phyloP scores from a whole-genome alignment of 257 asterid genomes.

The Capsicum baccatum region DNA sequence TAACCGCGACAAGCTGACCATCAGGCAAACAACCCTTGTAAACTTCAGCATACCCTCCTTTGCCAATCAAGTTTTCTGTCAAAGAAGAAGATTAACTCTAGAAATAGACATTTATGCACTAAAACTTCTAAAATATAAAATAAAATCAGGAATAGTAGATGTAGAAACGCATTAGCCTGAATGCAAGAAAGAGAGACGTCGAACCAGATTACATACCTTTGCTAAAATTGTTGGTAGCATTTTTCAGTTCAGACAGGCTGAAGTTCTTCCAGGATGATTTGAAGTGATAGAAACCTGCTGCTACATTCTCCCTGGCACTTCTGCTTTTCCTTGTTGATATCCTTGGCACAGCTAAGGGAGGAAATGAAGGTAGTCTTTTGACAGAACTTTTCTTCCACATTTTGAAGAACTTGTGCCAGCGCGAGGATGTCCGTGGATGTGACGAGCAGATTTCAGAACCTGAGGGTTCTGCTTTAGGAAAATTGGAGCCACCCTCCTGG shows the following conservation, averaged over 20 bases:
- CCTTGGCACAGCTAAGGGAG: constrained; percentile 45
- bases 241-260: constrained; percentile 49
- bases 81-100: constrained; percentile 18
- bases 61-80: constrained; percentile 69
- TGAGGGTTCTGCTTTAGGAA: constrained; percentile 20
- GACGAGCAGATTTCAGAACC: constrained; percentile 14
- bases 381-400: constrained; percentile 50
- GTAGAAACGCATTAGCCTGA: constrained; percentile 11
- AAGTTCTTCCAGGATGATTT: constrained; percentile 61
- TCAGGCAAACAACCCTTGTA: constrained; percentile 63
- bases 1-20: constrained; percentile 66
- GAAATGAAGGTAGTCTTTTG: constrained; percentile 47
- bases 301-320: constrained; percentile 38
- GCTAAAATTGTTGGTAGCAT: constrained; percentile 66
- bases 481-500: constrained; percentile 33
- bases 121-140: neutral
- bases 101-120: neutral
- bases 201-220: constrained; percentile 43
- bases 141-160: neutral
- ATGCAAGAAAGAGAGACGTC: neutral
- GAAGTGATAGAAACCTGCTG: constrained; percentile 27
- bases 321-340: constrained; percentile 45
- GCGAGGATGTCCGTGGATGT: constrained; percentile 34
- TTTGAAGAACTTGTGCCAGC: constrained; percentile 55
- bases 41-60: constrained; percentile 74